These are phyloP conservation scores for Boletus reticuloceps DNA, from an alignment of 768 basidiomycete genomes.

Conservation along the genomic window DNA sequence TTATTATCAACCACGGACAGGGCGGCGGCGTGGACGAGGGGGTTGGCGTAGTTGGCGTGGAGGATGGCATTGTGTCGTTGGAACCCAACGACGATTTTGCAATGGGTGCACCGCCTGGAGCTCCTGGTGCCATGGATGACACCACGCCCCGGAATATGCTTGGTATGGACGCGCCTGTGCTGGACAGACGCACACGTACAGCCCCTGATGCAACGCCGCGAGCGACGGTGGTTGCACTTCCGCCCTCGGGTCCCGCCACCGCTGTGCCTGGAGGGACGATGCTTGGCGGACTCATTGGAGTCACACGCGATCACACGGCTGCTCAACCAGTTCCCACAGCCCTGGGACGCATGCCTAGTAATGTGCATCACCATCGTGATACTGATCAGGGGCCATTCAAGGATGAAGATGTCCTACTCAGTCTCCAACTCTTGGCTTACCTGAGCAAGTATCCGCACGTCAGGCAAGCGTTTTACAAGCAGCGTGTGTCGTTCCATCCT, in stretches of 20 bases:
- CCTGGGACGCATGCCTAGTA: constrained; percentile 26
- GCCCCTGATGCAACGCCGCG: constrained; percentile 64
- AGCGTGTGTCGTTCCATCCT: constrained; percentile 77
- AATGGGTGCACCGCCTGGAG: constrained; percentile 88
- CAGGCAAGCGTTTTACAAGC: constrained; percentile 91
- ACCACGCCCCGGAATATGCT: constrained; percentile 26
- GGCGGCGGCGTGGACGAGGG: constrained; percentile 41
- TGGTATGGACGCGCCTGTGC: constrained; percentile 23
- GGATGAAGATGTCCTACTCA: constrained; percentile 91
- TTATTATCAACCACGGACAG: constrained; percentile 49
- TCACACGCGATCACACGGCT: constrained; percentile 17
- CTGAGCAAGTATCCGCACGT: constrained; percentile 98
- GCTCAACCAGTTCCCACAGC: constrained; percentile 12
- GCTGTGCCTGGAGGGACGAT: constrained; percentile 11
- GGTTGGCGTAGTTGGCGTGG: constrained; percentile 50
- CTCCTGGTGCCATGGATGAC: constrained; percentile 74
- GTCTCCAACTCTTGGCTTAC: constrained; percentile 92
- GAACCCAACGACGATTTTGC: constrained; percentile 87
- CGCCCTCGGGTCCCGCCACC: constrained; percentile 27
- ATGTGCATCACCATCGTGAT: constrained; percentile 40
- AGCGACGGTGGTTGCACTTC: constrained; percentile 57
- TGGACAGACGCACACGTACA: constrained; percentile 35
- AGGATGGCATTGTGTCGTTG: constrained; percentile 72
- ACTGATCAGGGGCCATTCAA: constrained; percentile 68
- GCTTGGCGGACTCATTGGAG: constrained; percentile 12